These are phyloP conservation scores for Pichia sp. DNA, from an alignment of 1,139 yeast species.

Conservation along the genomic window DNA sequence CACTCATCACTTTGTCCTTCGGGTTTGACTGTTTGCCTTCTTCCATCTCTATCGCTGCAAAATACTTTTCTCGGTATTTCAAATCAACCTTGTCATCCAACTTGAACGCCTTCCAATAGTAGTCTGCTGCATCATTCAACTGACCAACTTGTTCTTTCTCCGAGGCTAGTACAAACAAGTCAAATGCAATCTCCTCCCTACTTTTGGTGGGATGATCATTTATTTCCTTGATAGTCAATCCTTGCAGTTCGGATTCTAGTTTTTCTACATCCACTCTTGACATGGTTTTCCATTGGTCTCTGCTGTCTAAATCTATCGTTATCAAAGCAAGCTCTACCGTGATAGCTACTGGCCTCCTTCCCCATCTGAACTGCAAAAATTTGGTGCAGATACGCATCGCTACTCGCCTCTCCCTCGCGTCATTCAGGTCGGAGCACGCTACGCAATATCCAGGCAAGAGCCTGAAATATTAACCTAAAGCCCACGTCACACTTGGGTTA, in stretches of 20 bases:
- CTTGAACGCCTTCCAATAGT: conserved; percentile 68
- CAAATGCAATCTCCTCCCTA: conserved; percentile 43
- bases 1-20: not conserved
- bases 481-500: too few relatives aligned
- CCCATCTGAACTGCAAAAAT: too few relatives aligned
- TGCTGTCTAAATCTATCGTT: too few relatives aligned
- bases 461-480: too few relatives aligned
- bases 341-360: too few relatives aligned
- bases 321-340: too few relatives aligned
- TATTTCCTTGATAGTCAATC: conserved; percentile 25
- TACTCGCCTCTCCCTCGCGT: too few relatives aligned
- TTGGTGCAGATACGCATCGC: too few relatives aligned
- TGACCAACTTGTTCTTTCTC: conserved; percentile 69
- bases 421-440: too few relatives aligned
- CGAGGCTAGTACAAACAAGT: conserved; percentile 64
- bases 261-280: conserved; percentile 18
- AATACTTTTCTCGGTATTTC: conserved; percentile 47
- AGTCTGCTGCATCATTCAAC: conserved; percentile 73
- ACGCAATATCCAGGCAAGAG: too few relatives aligned
- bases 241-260: conserved; percentile 22
- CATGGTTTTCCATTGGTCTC: not conserved
- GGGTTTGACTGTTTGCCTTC: conserved; percentile 3
- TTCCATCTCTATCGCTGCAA: conserved; percentile 4
- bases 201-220: conserved; percentile 28
- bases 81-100: conserved; percentile 63